Conservation (phyloP, 371 early-diverging fungal species). For the Saksenaea oblongispora region DNA sequence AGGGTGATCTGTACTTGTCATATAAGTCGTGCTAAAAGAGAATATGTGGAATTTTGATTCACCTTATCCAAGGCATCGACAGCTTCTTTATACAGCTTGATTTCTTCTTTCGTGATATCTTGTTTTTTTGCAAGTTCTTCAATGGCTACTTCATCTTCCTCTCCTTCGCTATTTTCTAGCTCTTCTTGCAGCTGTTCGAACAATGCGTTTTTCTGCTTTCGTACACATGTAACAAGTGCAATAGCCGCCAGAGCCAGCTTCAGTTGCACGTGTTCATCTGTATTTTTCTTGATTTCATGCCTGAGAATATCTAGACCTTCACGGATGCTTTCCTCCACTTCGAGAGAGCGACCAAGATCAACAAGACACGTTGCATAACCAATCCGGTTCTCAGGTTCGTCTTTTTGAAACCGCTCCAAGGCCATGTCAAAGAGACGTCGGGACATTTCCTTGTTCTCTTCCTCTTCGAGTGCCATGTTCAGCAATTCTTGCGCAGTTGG, state of each 20-base stretch:
- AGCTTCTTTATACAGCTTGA: slow-evolving; percentile 34
- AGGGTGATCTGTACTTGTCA: not conserved
- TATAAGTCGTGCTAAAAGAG: not conserved
- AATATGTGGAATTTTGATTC: not conserved
- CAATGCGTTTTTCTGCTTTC: slow-evolving; percentile 28
- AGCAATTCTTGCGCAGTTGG: slow-evolving; percentile 55
- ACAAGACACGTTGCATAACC: slow-evolving; percentile 47
- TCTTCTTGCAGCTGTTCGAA: slow-evolving; percentile 29
- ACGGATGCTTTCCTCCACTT: slow-evolving; percentile 46
- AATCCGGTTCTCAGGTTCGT: slow-evolving; percentile 41
- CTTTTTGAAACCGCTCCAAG: slow-evolving; percentile 51
- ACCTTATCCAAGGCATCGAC: slow-evolving; percentile 27
- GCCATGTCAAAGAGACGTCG: slow-evolving; percentile 60
- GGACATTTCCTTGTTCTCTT: slow-evolving; percentile 7
- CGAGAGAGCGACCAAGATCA: slow-evolving; percentile 39
- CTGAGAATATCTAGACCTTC: slow-evolving; percentile 46
- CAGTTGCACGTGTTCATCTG: slow-evolving; percentile 4
- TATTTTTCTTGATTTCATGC: slow-evolving; percentile 20
- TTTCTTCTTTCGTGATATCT: slow-evolving; percentile 29
- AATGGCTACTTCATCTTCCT: slow-evolving; percentile 32
- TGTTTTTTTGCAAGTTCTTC: slow-evolving; percentile 35
- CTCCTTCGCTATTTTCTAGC: slow-evolving; percentile 22
- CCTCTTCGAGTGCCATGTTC: slow-evolving; percentile 58
- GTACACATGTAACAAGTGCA: slow-evolving; percentile 21
- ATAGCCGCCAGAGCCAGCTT: slow-evolving; percentile 28